phyloP scores from a whole-genome alignment of 75 land plant species.

The Sequoiadendron giganteum region DNA sequence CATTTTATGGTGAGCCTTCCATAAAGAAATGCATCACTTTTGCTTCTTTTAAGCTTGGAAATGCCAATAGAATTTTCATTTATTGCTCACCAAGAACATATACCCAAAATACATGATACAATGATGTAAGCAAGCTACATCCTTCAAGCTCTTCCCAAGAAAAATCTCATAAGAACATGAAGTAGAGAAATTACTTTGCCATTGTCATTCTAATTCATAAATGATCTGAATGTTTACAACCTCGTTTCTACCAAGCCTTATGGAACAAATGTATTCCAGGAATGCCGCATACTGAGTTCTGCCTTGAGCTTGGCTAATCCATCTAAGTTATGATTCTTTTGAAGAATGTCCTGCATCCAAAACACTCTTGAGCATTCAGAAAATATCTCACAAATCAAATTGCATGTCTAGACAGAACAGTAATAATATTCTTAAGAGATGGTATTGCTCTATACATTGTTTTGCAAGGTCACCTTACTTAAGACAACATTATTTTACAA shows the following conservation, averaged over 20 bases:
- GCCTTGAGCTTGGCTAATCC: conserved; percentile 61
- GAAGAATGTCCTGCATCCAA: conserved; percentile 63
- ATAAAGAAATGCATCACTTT: neutral
- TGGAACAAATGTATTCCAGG: conserved; percentile 51
- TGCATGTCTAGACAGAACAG: neutral
- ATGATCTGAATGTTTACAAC: neutral
- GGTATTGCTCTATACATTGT: neutral
- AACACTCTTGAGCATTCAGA: neutral
- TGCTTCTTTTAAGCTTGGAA: neutral
- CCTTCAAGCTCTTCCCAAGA: neutral
- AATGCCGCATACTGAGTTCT: conserved; percentile 92
- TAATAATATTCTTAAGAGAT: neutral
- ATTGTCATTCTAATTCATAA: neutral
- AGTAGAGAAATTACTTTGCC: neutral
- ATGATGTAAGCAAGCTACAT: neutral
- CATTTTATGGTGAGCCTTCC: neutral
- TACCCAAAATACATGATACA: neutral
- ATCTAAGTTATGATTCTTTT: conserved; percentile 41
- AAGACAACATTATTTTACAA: neutral
- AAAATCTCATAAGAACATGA: neutral
- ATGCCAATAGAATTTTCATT: neutral
- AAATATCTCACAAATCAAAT: neutral
- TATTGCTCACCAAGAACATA: neutral
- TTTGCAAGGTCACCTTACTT: neutral
- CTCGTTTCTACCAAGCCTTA: conserved; percentile 10